These are phyloP conservation scores for Alternaria infectoria DNA, from an alignment of 2,329 filamentous ascomycete species.

Conservation along the genomic window DNA sequence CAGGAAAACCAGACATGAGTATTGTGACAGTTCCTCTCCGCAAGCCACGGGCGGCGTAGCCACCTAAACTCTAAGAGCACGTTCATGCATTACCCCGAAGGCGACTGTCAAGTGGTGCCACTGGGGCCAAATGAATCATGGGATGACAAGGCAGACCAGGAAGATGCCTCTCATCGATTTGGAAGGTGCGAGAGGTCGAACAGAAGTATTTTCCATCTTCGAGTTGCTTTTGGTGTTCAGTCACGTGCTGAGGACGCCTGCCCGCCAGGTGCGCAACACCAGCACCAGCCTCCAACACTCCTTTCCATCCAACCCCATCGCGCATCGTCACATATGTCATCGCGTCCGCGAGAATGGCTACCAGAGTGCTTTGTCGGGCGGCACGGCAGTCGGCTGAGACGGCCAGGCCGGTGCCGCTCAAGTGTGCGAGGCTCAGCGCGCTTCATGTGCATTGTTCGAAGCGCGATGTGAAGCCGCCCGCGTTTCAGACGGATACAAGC, in stretches of 20 bases:
- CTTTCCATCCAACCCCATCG: not conserved
- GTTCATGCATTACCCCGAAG: not conserved
- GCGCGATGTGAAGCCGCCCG: conserved; percentile 43
- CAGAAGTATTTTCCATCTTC: not conserved
- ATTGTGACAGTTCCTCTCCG: conserved; percentile 9
- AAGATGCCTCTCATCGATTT: not conserved
- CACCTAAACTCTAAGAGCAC: not conserved
- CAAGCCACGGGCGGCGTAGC: not conserved
- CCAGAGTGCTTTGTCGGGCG: conserved; percentile 19
- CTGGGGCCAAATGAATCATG: not conserved
- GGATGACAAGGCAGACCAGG: not conserved
- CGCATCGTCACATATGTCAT: conserved; percentile 4
- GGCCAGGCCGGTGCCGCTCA: conserved; percentile 27
- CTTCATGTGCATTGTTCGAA: conserved; percentile 48
- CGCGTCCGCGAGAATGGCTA: conserved; percentile 7
- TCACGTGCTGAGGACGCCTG: conserved; percentile 6
- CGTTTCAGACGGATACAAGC: conserved; percentile 45
- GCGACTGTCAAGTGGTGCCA: not conserved
- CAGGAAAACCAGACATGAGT: not conserved
- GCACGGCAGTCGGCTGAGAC: conserved; percentile 37
- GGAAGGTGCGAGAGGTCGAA: not conserved
- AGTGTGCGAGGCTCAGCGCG: conserved; percentile 42
- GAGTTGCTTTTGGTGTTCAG: not conserved
- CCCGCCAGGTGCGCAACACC: not conserved
- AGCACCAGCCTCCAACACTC: not conserved